Percentiles rank a stretch among this genome's conserved stretches.
These are phyloP conservation scores for Arbutus unedo DNA, from an alignment of 148 eudicot genomes.

Conservation along the genomic window DNA sequence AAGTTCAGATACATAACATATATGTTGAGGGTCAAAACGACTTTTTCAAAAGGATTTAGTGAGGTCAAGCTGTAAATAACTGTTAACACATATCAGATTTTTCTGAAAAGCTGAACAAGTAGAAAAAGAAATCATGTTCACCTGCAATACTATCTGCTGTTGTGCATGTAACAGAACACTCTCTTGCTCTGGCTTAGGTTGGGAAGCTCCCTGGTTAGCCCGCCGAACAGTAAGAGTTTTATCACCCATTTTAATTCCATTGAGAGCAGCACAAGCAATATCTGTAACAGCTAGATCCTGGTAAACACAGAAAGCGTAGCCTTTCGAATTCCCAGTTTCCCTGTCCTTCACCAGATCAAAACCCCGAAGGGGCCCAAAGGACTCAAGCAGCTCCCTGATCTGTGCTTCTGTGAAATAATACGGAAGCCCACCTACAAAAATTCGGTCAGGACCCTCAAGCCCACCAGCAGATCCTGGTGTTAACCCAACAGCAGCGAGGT, in stretches of 20 bases:
- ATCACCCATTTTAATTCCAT: constrained; percentile 95
- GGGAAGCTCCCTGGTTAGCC: constrained; percentile 80
- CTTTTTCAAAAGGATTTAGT: no score
- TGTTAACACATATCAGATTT: no score
- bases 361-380: constrained; percentile 86
- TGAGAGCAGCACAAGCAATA: constrained; percentile 87
- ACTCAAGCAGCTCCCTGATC: constrained; percentile 86
- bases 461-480: constrained; percentile 91
- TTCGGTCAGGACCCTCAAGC: constrained; percentile 96
- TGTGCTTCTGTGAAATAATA: constrained; percentile 92
- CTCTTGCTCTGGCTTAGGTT: constrained; percentile 97
- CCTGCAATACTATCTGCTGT: constrained; percentile 92
- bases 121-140: constrained; percentile 19
- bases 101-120: not conserved
- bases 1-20: no score
- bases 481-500: constrained; percentile 89
- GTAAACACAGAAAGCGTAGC: constrained; percentile 95
- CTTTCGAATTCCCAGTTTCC: constrained; percentile 96
- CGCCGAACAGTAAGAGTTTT: constrained; percentile 89
- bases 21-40: no score
- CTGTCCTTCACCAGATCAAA: constrained; percentile 96
- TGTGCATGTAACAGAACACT: constrained; percentile 77
- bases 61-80: no score
- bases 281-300: constrained; percentile 75
- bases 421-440: constrained; percentile 94